Evolutionary conservation across 1,284 basidiomycete species (phyloP), one percentile per base, ranked within the genome.

Genomic region (Athelia psychrophila): DNA sequence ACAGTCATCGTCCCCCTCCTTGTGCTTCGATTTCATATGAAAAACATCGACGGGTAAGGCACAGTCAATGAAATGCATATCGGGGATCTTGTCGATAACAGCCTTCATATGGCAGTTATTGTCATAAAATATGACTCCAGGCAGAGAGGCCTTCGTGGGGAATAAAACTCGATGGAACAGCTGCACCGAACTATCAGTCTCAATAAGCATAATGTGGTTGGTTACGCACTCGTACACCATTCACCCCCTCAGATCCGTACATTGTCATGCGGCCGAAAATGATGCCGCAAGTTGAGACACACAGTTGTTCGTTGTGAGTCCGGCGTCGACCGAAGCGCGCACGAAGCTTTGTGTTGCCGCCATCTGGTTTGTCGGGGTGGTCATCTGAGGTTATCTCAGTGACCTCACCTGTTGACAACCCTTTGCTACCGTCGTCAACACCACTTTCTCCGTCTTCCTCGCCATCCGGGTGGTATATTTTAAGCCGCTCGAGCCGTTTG

Each of bases 261-360:
- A 70, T 62, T 2, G 68, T 70, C 16, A 56, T 61, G 3, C 63
- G 55, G 5, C 55, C 58, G 38, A 64, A 48, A 20, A 73, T 66
- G 20, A 69, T 52, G 1, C 69, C 66, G 57, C 70, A 72, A 2
- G 65, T 59, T 0, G 58, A 50, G 6, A 70, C 64, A 13, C 66
- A 52, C 3, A 67, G 55, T 47, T 71, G 63, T 50, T 73, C 70
- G 51, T 71, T 71, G 52, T 71, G 68, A 10, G 68, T 69, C 1
- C 64, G 38, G 2, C 52, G 49, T 1, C 62, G 48, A 1, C 61
- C 62, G 57, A 72, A 67, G 19, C 59, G 55, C 1, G 64, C 69
- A 30, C 62, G 62, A 22, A 62, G 20, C 3, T 56, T 60, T 1
- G 49, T 48, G 44, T 65, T 65, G 9, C 62, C 61, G 20, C 30